A percentile compares a stretch with the other conserved stretches of the same genome.
phyloP scores from a whole-genome alignment of 1,284 basidiomycete genomes.

The Cryptococcus sp. region DNA sequence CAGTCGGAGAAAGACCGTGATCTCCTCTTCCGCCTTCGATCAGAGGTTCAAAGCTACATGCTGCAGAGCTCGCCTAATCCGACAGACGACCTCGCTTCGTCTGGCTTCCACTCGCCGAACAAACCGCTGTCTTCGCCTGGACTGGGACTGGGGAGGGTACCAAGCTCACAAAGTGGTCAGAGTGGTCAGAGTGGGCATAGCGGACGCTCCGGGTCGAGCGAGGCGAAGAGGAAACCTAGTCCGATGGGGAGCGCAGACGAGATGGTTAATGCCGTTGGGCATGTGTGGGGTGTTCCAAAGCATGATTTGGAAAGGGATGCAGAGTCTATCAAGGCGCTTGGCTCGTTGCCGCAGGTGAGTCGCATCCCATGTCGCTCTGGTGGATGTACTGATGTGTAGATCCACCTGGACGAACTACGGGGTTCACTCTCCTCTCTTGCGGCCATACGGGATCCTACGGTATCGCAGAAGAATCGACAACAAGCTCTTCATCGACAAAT shows the following conservation, averaged over 20 bases:
- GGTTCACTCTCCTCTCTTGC: slow-evolving; percentile 20
- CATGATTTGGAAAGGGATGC: slow-evolving; percentile 33
- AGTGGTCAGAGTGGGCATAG: background rate
- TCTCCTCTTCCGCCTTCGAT: slow-evolving; percentile 36
- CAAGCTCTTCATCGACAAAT: slow-evolving; percentile 18
- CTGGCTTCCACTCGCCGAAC: slow-evolving; percentile 4
- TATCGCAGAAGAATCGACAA: slow-evolving; percentile 22
- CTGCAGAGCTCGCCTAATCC: slow-evolving; percentile 16
- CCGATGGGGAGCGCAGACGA: slow-evolving; percentile 20
- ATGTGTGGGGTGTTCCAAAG: slow-evolving; percentile 33
- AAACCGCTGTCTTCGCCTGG: slow-evolving; percentile 2
- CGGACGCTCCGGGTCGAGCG: too few relatives aligned
- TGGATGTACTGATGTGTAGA: slow-evolving; percentile 13
- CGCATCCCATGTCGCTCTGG: background rate
- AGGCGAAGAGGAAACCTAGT: slow-evolving; percentile 27
- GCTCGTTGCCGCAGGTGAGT: slow-evolving; percentile 35
- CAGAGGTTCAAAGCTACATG: slow-evolving; percentile 40
- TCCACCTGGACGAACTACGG: slow-evolving; percentile 41
- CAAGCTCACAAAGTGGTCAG: background rate
- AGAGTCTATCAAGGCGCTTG: slow-evolving; percentile 20
- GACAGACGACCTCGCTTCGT: slow-evolving; percentile 8
- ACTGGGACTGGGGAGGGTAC: slow-evolving; percentile 1
- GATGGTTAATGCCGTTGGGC: slow-evolving; percentile 30
- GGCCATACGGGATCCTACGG: slow-evolving; percentile 17
- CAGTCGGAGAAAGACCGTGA: slow-evolving; percentile 41